These are phyloP conservation scores for Aethionema arabicum DNA, from an alignment of 345 rosid species.

Conservation along the genomic window DNA sequence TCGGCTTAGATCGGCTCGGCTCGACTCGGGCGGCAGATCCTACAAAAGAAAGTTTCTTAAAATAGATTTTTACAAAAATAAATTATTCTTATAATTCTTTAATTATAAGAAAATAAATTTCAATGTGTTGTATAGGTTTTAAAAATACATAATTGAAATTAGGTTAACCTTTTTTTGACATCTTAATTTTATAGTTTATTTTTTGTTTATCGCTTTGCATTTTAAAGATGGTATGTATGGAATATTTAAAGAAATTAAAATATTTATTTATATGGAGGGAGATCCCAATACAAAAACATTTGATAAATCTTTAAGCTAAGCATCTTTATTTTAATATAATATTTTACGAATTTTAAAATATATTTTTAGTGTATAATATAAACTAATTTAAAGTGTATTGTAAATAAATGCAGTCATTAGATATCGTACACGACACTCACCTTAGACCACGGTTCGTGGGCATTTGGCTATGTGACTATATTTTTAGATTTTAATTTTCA, in stretches of 20 bases:
- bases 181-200: too few relatives aligned
- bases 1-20: constrained; percentile 27
- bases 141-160: too few relatives aligned
- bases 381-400: constrained; percentile 3
- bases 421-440: constrained; percentile 36
- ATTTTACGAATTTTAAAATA: background rate
- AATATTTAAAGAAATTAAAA: background rate
- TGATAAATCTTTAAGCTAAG: constrained; percentile 24
- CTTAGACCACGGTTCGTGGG: constrained; percentile 29
- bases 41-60: background rate
- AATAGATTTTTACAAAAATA: background rate
- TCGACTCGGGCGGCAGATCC: constrained; percentile 15
- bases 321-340: background rate
- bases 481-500: background rate
- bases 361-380: background rate
- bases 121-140: too few relatives aligned
- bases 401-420: constrained; percentile 14
- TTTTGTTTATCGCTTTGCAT: too few relatives aligned
- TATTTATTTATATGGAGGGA: constrained; percentile 19
- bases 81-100: too few relatives aligned
- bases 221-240: background rate
- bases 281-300: constrained; percentile 37
- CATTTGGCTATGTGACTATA: constrained; percentile 14
- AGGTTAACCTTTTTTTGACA: too few relatives aligned
- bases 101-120: too few relatives aligned